Conservation (phyloP, 306 rosid species). For the peach (Prunus persica) region Prunus_persica_NCBIv2 NC_034010.1:20192001-20192500, state of each 20-base stretch:
- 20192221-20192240: not conserved
- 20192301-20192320: not conserved
- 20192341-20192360: not conserved
- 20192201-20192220: constrained; percentile 1
- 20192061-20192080: not conserved
- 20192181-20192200: constrained; percentile 45
- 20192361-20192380: not conserved
- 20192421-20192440: constrained; percentile 68
- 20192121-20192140: constrained; percentile 31
- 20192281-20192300: not conserved
- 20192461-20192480: constrained; percentile 91
- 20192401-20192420: constrained; percentile 51
- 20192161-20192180: constrained; percentile 75
- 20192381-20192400: not conserved
- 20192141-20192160: constrained; percentile 82
- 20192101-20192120: constrained; percentile 8
- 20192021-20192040: not conserved
- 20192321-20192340: not conserved
- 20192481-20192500: constrained; percentile 36
- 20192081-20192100: not conserved
- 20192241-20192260: not conserved
- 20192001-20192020: not conserved
- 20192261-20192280: not conserved
- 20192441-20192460: constrained; percentile 87
- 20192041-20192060: not conserved